Evolutionary conservation across 2,329 filamentous ascomycete genomes (phyloP), one percentile per base, ranked within the genome.

Genomic region (Graphiopsis chlorocephala): DNA sequence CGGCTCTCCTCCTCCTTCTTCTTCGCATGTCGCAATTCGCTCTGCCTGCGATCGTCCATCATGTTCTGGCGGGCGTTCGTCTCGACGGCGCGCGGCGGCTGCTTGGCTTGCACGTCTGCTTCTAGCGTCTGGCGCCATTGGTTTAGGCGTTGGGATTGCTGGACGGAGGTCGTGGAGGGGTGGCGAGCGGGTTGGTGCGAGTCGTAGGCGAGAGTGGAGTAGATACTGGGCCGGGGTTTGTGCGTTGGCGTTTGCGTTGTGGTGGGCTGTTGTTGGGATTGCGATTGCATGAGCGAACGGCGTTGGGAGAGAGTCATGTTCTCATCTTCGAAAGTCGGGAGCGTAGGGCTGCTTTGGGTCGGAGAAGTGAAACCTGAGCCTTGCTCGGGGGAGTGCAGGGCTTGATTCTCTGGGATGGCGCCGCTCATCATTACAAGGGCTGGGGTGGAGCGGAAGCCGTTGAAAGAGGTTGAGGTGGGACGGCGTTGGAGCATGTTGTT

Each of bases 221-320:
- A 29, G 65, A 65, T 26, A 58, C 53, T 47, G 10, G 45, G 26
- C 61, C 48, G 25, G n/a, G 26, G 45, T 3, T 48, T 73, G 71
- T 29, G 58, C 17, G 59, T 55, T 15, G 59, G 47, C 17, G 58
- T 61, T 31, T 33, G 45, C 45, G 48, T 29, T 45, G 29, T 25
- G 23, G 62, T 33, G n/a, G n/a, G n/a, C n/a, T 55, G 48, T 23
- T 45, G 14, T 73, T 20, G 31, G 73, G 20, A 20, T 20, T 42
- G 38, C 7, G 20, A 25, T 66, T 79, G 76, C 12, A 81, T 73
- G 17, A 77, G 61, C 17, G 73, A 72, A 66, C 76, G 72, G 61
- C 90, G 87, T 70, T 90, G 86, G 48, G 86, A 89, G 20, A 95
- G 82, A 0, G 91, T 88, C 69, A 94, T 82, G 64, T 93, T 86